phyloP scores from a whole-genome alignment of 306 rosid genomes.

The Casuarina cunninghamiana region DNA sequence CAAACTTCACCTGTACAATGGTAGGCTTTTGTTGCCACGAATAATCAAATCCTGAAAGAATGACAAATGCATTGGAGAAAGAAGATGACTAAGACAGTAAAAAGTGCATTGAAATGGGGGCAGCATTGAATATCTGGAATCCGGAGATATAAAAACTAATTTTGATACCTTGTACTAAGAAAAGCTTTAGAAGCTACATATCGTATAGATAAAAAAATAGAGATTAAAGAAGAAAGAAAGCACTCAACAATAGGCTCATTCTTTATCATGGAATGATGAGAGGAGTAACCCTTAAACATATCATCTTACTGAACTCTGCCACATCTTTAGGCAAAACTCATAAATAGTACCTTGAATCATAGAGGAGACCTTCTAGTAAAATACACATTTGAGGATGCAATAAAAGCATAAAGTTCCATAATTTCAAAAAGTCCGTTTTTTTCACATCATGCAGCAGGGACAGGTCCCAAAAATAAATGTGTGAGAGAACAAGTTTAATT shows the following conservation, averaged over 20 bases:
- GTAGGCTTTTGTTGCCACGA: conserved; percentile 83
- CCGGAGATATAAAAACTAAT: not conserved
- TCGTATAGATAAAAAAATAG: not conserved
- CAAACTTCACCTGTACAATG: conserved; percentile 79
- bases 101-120: not conserved
- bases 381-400: not conserved
- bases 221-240: not conserved
- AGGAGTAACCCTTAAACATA: not conserved
- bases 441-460: conserved; percentile 15
- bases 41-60: conserved; percentile 71
- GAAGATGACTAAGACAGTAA: conserved; percentile 18
- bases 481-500: conserved; percentile 13
- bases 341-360: not conserved
- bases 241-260: not conserved
- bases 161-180: not conserved
- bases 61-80: conserved; percentile 1
- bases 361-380: not conserved
- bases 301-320: not conserved
- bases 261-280: not conserved
- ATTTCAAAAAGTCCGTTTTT: not conserved
- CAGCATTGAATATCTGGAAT: not conserved
- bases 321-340: not conserved
- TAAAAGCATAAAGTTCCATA: not conserved
- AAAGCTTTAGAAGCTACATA: not conserved
- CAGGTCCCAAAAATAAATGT: conserved; percentile 12